These are phyloP conservation scores for Triglochin maritima DNA, from an alignment of 106 monocot species.

Conservation along the genomic window DNA sequence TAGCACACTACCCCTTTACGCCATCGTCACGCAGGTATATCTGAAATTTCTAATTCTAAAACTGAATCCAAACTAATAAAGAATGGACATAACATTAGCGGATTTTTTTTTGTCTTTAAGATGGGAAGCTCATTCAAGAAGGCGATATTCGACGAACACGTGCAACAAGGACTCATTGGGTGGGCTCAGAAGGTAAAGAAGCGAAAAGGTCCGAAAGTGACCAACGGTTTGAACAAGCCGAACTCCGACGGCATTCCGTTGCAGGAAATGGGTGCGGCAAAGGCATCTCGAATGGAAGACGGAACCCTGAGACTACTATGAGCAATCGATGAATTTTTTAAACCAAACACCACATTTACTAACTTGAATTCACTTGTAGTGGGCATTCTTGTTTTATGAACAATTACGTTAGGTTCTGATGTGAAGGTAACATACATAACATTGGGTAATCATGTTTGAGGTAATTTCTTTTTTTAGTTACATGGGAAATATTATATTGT, in stretches of 20 bases:
- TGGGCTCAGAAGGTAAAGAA: slow-evolving; percentile 23
- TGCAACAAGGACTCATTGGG: slow-evolving; percentile 15
- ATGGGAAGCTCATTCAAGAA: slow-evolving; percentile 37
- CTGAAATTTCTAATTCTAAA: background rate
- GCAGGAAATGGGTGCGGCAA: slow-evolving; percentile 1
- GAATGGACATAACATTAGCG: background rate
- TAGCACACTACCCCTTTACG: slow-evolving; percentile 25
- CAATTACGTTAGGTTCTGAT: no score
- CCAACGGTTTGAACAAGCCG: background rate
- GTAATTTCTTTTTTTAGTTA: no score
- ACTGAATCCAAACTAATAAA: background rate
- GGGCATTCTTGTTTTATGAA: no score
- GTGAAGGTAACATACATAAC: no score
- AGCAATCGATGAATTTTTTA: no score
- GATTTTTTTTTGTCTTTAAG: slow-evolving; percentile 1
- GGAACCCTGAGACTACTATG: background rate
- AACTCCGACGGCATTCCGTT: background rate
- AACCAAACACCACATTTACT: no score
- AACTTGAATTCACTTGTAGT: no score
- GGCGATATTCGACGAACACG: slow-evolving; percentile 22
- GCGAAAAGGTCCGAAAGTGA: slow-evolving; percentile 5
- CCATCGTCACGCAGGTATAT: slow-evolving; percentile 22
- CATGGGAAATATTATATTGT: no score
- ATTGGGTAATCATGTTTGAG: no score
- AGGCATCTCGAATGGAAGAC: slow-evolving; percentile 1